Evolutionary conservation across 495 filamentous ascomycete species (phyloP).

Genomic region (Lepidopterella palustris): DNA sequence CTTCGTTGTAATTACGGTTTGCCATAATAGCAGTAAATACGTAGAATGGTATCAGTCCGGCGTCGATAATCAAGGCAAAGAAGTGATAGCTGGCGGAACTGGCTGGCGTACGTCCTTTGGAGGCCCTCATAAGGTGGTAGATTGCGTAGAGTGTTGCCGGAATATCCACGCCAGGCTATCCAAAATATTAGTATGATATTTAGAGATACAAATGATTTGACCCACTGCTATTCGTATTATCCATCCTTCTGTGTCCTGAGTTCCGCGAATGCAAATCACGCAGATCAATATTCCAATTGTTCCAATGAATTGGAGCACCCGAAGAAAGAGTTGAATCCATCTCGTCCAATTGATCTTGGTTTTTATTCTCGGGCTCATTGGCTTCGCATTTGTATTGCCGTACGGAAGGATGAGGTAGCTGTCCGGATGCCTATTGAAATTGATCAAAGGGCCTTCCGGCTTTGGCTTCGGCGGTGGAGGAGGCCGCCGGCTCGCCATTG

Average conservation of each 20-base stretch:
- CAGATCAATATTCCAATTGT: constrained; percentile 65
- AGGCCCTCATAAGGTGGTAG: constrained; percentile 64
- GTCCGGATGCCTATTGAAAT: constrained; percentile 76
- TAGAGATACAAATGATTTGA: background rate
- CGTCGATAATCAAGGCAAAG: constrained; percentile 67
- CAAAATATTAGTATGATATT: constrained; percentile 1
- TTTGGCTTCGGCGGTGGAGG: constrained; percentile 52
- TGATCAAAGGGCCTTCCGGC: constrained; percentile 64
- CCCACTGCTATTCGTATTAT: constrained; percentile 71
- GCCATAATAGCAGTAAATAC: constrained; percentile 60
- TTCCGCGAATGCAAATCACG: constrained; percentile 64
- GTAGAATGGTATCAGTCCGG: constrained; percentile 68
- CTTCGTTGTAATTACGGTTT: constrained; percentile 44
- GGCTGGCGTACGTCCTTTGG: constrained; percentile 60
- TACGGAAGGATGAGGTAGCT: constrained; percentile 47
- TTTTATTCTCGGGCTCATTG: constrained; percentile 67
- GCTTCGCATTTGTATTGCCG: constrained; percentile 48
- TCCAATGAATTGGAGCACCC: constrained; percentile 56
- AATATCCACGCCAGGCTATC: constrained; percentile 64
- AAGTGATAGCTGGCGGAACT: constrained; percentile 80
- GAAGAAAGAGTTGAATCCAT: constrained; percentile 57
- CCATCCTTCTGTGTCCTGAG: constrained; percentile 58
- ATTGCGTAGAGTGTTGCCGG: constrained; percentile 66
- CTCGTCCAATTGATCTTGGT: constrained; percentile 58
- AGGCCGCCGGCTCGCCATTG: constrained; percentile 60